phyloP scores from a whole-genome alignment of 2,329 filamentous ascomycete genomes.

The Paracorniculantispora psalliotae region DNA sequence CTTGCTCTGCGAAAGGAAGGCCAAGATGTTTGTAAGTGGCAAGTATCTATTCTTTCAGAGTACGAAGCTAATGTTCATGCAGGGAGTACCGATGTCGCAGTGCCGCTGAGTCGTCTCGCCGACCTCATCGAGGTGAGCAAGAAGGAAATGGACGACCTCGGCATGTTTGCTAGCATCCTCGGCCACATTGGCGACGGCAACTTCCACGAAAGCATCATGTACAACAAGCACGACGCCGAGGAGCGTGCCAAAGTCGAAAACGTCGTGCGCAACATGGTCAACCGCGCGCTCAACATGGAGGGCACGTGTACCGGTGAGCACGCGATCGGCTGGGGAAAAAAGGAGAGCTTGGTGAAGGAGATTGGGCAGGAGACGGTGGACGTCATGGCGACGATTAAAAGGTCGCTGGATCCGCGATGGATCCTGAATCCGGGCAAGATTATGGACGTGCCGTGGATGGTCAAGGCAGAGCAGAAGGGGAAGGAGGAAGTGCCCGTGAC shows the following conservation, averaged over 20 bases:
- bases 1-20: conserved; percentile 61
- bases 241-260: conserved; percentile 72
- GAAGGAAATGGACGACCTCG: conserved; percentile 80
- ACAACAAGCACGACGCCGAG: conserved; percentile 62
- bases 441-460: conserved; percentile 59
- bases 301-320: conserved; percentile 90
- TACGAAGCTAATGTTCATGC: neutral
- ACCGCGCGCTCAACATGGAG: conserved; percentile 88
- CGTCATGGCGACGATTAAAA: conserved; percentile 81
- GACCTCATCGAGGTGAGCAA: conserved; percentile 80
- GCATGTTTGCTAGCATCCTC: conserved; percentile 79
- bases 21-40: conserved; percentile 51
- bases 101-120: conserved; percentile 69
- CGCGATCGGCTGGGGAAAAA: conserved; percentile 81
- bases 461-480: conserved; percentile 17
- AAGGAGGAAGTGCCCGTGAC: conserved; percentile 19
- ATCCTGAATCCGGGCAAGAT: conserved; percentile 92
- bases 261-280: conserved; percentile 85
- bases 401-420: conserved; percentile 78
- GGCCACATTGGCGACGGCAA: conserved; percentile 93
- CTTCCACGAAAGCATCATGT: conserved; percentile 91
- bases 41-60: neutral
- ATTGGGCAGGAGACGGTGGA: conserved; percentile 74
- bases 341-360: conserved; percentile 71
- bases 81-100: conserved; percentile 80